A percentile compares a stretch with the other conserved stretches of the same genome.
These are phyloP conservation scores for Chimonanthus praecox DNA, from an alignment of 164 flowering plant species.

Conservation along the genomic window DNA sequence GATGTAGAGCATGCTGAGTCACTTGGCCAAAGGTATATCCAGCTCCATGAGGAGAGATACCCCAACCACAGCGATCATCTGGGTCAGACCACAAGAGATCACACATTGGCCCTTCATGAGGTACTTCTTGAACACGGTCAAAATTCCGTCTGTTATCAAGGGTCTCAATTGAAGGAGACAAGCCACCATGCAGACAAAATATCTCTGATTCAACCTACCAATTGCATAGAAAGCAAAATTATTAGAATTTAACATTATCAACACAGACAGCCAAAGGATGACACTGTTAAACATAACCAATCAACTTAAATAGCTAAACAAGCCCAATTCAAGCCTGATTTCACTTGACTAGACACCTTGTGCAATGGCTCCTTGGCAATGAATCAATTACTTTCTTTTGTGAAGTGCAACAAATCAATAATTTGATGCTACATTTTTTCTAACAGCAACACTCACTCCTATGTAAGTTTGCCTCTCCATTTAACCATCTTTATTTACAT, in stretches of 20 bases:
- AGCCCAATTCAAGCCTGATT: neutral
- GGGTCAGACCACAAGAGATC: slow-evolving; percentile 97
- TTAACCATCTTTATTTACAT: too few relatives aligned
- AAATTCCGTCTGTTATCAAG: slow-evolving; percentile 85
- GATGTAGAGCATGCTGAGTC: slow-evolving; percentile 3
- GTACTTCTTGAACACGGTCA: slow-evolving; percentile 97
- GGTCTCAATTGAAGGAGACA: slow-evolving; percentile 95
- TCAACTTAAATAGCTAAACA: neutral
- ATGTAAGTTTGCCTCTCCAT: too few relatives aligned
- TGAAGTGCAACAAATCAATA: too few relatives aligned
- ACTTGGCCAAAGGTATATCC: slow-evolving; percentile 95
- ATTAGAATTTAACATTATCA: neutral
- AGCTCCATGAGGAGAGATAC: slow-evolving; percentile 95
- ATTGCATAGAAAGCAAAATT: neutral
- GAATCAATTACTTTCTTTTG: too few relatives aligned
- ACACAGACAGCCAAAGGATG: neutral
- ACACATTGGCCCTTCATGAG: slow-evolving; percentile 96
- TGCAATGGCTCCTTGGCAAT: too few relatives aligned
- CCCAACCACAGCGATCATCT: slow-evolving; percentile 98
- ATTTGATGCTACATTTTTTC: too few relatives aligned
- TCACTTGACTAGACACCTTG: too few relatives aligned
- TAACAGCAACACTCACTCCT: too few relatives aligned
- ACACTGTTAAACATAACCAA: neutral
- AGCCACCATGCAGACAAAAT: slow-evolving; percentile 93
- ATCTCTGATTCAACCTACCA: slow-evolving; percentile 91